Evolutionary conservation across 2,329 filamentous ascomycete species (phyloP).

Genomic region (Canariomyces notabilis): DNA sequence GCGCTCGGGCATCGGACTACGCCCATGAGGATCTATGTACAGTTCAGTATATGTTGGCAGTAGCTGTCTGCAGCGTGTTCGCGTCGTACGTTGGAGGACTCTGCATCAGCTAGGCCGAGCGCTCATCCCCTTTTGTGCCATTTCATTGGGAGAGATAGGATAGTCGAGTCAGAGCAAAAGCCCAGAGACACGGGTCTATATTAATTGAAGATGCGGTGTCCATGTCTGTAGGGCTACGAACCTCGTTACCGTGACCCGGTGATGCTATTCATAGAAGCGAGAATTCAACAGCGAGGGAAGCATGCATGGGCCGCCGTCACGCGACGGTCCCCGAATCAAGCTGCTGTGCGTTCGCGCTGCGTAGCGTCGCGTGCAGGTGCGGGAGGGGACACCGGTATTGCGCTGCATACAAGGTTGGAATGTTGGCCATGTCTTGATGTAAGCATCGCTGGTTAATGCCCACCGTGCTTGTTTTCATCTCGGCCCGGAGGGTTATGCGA

Average conservation of each 20-base stretch:
- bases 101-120: too few relatives aligned
- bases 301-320: neutral
- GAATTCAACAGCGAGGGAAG: neutral
- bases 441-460: neutral
- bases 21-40: too few relatives aligned
- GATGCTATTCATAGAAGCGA: neutral
- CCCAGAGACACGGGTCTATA: neutral
- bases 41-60: too few relatives aligned
- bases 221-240: neutral
- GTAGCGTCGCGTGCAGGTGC: neutral
- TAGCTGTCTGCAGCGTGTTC: too few relatives aligned
- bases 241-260: neutral
- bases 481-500: too few relatives aligned
- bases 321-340: too few relatives aligned
- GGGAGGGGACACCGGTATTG: neutral
- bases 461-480: neutral
- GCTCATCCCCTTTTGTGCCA: too few relatives aligned
- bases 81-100: too few relatives aligned
- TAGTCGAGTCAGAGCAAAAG: neutral
- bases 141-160: neutral
- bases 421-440: too few relatives aligned
- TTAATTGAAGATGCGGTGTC: neutral
- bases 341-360: neutral
- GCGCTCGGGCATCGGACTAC: too few relatives aligned
- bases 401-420: too few relatives aligned